Conservation (phyloP, 1,139 yeast genomes). For the Debaryomyces sp. region DNA sequence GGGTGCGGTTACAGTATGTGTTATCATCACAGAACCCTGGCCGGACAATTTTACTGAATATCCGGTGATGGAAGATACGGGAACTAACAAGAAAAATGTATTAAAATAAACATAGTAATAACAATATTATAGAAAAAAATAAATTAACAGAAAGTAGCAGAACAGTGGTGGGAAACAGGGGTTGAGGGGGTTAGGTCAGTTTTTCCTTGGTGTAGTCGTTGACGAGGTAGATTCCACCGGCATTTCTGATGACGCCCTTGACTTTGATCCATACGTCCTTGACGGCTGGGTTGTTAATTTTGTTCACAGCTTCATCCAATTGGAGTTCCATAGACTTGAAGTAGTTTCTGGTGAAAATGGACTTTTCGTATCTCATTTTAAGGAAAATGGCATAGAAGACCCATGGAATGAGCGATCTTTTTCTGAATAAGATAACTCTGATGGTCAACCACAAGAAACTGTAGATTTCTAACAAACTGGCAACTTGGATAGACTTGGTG, state of each 20-base stretch:
- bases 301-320: slow-evolving; percentile 63
- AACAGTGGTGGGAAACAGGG: not conserved
- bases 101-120: slow-evolving; percentile 2
- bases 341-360: slow-evolving; percentile 71
- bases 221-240: slow-evolving; percentile 35
- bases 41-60: not conserved
- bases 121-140: not conserved
- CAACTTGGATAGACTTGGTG: slow-evolving; percentile 69
- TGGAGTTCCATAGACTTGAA: slow-evolving; percentile 73
- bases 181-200: slow-evolving; percentile 2
- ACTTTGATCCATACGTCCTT: slow-evolving; percentile 63
- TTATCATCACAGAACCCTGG: not conserved
- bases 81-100: not conserved
- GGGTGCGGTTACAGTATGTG: not conserved
- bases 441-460: slow-evolving; percentile 53
- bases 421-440: slow-evolving; percentile 63
- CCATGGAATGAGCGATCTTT: slow-evolving; percentile 64
- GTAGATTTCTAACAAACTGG: slow-evolving; percentile 69
- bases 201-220: slow-evolving; percentile 39
- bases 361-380: slow-evolving; percentile 77
- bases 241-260: slow-evolving; percentile 49
- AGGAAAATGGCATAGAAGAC: slow-evolving; percentile 64
- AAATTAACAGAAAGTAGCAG: not conserved
- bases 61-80: too few species aligned
- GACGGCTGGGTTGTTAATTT: slow-evolving; percentile 60